Percentiles rank a stretch among this genome's conserved stretches.
Conservation (phyloP, 352 stramenopile genomes). For the Globisporangium middletonii region DNA sequence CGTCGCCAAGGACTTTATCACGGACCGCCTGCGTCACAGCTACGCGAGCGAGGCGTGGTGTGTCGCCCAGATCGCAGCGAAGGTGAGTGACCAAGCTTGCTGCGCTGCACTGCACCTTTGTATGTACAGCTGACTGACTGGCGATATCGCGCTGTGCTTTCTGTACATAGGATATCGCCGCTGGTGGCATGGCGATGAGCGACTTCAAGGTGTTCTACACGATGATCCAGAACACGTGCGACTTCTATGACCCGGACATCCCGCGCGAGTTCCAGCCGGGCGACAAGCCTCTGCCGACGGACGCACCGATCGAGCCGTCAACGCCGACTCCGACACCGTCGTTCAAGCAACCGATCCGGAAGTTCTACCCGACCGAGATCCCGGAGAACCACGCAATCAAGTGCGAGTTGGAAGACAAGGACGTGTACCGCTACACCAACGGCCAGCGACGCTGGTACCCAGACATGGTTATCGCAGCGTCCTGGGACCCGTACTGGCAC, state of each 20-base stretch:
- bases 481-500: constrained; percentile 20
- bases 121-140: background rate
- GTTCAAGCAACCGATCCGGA: background rate
- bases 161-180: constrained; percentile 5
- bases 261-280: constrained; percentile 7
- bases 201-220: constrained; percentile 15
- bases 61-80: constrained; percentile 4
- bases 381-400: constrained; percentile 14
- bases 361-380: background rate
- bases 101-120: background rate
- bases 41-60: constrained; percentile 12
- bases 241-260: constrained; percentile 7
- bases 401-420: constrained; percentile 3
- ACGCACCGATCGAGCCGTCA: background rate
- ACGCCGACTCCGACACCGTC: background rate
- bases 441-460: constrained; percentile 15
- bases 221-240: constrained; percentile 15
- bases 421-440: constrained; percentile 15
- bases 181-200: background rate
- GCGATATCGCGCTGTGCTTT: background rate
- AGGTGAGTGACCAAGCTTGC: constrained; percentile 1
- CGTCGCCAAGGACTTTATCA: constrained; percentile 10
- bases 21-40: constrained; percentile 8
- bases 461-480: constrained; percentile 12
- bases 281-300: background rate